Conservation (phyloP, 108 stramenopile genomes). For the Ochromonas danica region DNA sequence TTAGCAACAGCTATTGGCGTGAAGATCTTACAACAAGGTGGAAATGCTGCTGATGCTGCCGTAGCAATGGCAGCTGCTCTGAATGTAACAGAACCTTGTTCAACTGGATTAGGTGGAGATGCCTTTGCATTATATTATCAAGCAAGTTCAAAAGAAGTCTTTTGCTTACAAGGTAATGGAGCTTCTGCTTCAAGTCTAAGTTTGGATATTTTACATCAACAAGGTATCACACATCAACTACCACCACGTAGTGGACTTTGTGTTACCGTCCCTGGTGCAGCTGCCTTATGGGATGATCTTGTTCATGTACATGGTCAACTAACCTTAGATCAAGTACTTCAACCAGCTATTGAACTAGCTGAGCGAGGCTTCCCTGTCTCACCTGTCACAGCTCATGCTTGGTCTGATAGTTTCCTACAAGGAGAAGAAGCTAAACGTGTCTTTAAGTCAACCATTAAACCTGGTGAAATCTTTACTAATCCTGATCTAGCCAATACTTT, state of each 20-base stretch:
- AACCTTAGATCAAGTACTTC: constrained; percentile 71
- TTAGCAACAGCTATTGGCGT: constrained; percentile 49
- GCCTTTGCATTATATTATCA: constrained; percentile 77
- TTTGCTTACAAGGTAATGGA: constrained; percentile 82
- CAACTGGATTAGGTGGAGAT: constrained; percentile 60
- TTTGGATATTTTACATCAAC: constrained; percentile 48
- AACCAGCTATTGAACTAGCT: constrained; percentile 82
- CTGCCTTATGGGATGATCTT: constrained; percentile 81
- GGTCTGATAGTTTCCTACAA: constrained; percentile 50
- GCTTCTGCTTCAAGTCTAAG: constrained; percentile 62
- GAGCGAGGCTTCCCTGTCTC: constrained; percentile 85
- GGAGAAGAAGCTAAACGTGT: constrained; percentile 29
- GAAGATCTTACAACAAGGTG: constrained; percentile 46
- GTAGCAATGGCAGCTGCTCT: constrained; percentile 61
- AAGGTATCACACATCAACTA: not conserved
- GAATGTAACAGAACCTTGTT: constrained; percentile 54
- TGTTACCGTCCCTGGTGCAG: constrained; percentile 93
- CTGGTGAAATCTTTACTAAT: constrained; percentile 77
- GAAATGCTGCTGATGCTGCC: constrained; percentile 63
- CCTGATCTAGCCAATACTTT: constrained; percentile 78
- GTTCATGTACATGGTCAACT: constrained; percentile 62
- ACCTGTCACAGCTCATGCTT: constrained; percentile 75
- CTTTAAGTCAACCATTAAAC: not conserved
- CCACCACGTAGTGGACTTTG: constrained; percentile 39
- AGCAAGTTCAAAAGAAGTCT: constrained; percentile 60